Percentiles rank a stretch among this genome's conserved stretches.
These are phyloP conservation scores for Coemansia sp. DNA, from an alignment of 192 early-diverging fungal genomes.

Conservation along the genomic window DNA sequence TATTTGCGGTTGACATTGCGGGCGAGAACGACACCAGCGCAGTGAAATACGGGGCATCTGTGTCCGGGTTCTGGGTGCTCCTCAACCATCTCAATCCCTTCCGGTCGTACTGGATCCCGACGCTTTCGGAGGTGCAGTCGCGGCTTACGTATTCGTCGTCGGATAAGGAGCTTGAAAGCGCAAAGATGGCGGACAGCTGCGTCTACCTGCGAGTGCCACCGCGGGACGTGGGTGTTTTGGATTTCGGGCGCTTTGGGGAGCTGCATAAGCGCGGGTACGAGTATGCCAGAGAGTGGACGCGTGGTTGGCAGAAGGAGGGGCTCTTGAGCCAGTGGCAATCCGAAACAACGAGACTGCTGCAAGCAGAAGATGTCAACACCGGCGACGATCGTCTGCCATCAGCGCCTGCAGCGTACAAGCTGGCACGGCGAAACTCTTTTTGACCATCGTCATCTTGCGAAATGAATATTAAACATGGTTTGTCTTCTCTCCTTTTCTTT, in stretches of 20 bases:
- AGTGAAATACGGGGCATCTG: slow-evolving; percentile 84
- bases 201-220: slow-evolving; percentile 90
- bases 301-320: slow-evolving; percentile 79
- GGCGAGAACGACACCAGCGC: slow-evolving; percentile 90
- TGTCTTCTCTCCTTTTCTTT: too few species aligned
- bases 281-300: slow-evolving; percentile 73
- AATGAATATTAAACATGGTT: not conserved
- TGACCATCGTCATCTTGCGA: not conserved
- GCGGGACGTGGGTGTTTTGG: slow-evolving; percentile 77
- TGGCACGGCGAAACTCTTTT: slow-evolving; percentile 43
- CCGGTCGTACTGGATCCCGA: slow-evolving; percentile 70
- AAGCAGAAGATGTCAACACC: not conserved
- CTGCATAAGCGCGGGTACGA: slow-evolving; percentile 85
- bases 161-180: slow-evolving; percentile 85
- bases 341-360: not conserved
- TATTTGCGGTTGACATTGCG: slow-evolving; percentile 95
- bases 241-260: slow-evolving; percentile 90
- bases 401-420: slow-evolving; percentile 7
- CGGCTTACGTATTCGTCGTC: slow-evolving; percentile 90
- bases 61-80: slow-evolving; percentile 92
- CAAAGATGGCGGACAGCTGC: slow-evolving; percentile 75
- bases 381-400: slow-evolving; percentile 4
- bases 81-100: slow-evolving; percentile 83
- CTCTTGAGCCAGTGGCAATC: slow-evolving; percentile 55
- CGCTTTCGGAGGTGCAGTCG: slow-evolving; percentile 91